Evolutionary conservation across 345 rosid species (phyloP), one percentile per base, ranked within the genome.

Genomic region (Salix arbutifolia): DNA sequence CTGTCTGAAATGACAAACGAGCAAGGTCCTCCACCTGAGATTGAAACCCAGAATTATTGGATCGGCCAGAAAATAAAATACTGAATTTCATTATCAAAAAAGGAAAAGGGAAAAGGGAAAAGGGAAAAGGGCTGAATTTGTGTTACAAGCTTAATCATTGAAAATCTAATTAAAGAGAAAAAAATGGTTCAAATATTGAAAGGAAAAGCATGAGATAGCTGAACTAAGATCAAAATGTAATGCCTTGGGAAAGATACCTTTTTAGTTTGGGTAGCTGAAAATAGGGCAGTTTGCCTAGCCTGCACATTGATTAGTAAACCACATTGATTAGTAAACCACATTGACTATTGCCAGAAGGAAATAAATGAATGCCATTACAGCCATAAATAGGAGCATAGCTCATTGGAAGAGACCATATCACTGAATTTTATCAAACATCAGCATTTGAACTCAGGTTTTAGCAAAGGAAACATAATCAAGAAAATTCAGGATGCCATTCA

Each of bases 21-120:
- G 98, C 99, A 75, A 93, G 97, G 86, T 96, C 99, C 89, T 92
- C 93, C 58, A 96, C 98, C 98, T 93, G 75, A 75, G 84, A 50
- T 65, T 10, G 64, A 76, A 31, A 58, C 65, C 67, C 19, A 48
- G 5, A 19, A 33, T 69, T 48, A n/a, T 28, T 18, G 6, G 10
- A 67, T 74, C 44, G 78, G 31, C 38, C 46, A 33, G 13, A 23
- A 35, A 46, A 61, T 3, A 38, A 38, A 19, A 44, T 30, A 25
- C 60, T 38, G 7, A 77, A 72, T 69, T 73, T 61, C 40, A 78
- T 26, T 44, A 13, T 4, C 26, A 48, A 37, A 19, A 33, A 25
- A 67, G 4, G 26, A 10, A 67, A 33, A 33, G 6, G 35, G n/a
- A n/a, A n/a, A n/a, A n/a, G n/a, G n/a, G 30, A 33, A 67, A 33